Base-by-base conservation (phyloP, 2,329 filamentous ascomycete genomes). In the Pseudocercospora musae region DNA sequence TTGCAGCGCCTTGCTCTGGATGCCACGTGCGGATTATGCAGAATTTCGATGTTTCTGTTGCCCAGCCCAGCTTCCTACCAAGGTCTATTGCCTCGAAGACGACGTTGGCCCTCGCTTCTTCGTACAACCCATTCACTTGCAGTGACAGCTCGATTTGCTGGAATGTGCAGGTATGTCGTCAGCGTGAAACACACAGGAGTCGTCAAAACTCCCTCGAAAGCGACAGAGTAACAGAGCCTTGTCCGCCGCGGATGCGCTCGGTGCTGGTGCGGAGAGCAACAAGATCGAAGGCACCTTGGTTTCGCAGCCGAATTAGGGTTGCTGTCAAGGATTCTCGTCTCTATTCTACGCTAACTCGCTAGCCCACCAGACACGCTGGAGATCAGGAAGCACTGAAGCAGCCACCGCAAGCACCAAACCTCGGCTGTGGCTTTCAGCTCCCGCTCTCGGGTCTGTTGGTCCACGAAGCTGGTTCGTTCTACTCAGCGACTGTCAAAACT, bases 1-100 rank as follows among this genome's bases (percentile, higher is more conserved):
- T 63, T 61, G 59, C 59, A 55, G 59, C 59, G 48, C 58, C 58
- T 63, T 65, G 62, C 53, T 62, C 57, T 59, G 52, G 33, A 31
- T 64, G 58, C 68, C 68, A 70, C 68, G 68, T 70, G 68, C 60
- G 53, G 62, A 20, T 40, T 57, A 40, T 67, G 68, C 66, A 64
- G 55, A n/a, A 57, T 57, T 15, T 40, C 42, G 66, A 46, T 58
- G 62, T 64, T 62, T 66, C 56, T 62, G 58, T 42, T 59, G 49
- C 56, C 46, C 59, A 46, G 49, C 56, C 46, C 59, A 46, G 56
- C 37, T 58, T 49, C 49, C 57, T 49, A 58, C 44, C 57, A 48
- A 23, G 52, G 54, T 46, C 46, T 9, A 44, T 53, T 44, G 57
- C 50, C 37, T 42, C 48, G 27, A 31, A 37, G 49, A 44, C 29